Percentiles rank a stretch among this genome's conserved stretches.
phyloP scores from a whole-genome alignment of 179 eudicot genomes.

The Beta lomatogona region DNA sequence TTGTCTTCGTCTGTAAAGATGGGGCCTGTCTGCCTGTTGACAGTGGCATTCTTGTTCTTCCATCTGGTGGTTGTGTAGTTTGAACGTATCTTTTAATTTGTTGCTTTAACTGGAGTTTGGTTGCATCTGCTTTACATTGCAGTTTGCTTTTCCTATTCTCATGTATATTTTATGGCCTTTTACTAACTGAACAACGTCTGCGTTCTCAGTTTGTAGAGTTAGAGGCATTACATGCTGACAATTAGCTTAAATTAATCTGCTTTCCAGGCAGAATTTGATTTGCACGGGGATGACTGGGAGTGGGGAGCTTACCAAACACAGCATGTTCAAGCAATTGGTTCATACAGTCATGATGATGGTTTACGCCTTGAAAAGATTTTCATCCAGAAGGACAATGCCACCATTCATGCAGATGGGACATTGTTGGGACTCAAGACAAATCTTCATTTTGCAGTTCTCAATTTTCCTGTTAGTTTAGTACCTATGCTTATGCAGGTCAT shows the following conservation, averaged over 20 bases:
- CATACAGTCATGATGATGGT: constrained; percentile 96
- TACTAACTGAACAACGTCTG: background rate
- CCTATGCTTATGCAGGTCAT: constrained; percentile 93
- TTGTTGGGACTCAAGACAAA: constrained; percentile 92
- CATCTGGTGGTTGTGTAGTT: background rate
- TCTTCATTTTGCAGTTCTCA: constrained; percentile 97
- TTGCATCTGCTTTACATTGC: background rate
- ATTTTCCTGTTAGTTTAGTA: constrained; percentile 91
- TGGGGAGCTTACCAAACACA: constrained; percentile 98
- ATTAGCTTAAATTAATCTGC: constrained; percentile 1
- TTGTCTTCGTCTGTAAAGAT: background rate
- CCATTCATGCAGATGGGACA: constrained; percentile 97
- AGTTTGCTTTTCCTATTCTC: background rate
- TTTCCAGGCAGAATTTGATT: constrained; percentile 93
- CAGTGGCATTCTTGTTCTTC: background rate
- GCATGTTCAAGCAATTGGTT: constrained; percentile 93
- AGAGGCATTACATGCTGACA: constrained; percentile 6
- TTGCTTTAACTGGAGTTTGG: too few species aligned
- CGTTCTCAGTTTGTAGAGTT: background rate
- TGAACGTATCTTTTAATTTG: background rate
- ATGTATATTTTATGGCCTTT: background rate
- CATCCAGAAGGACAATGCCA: constrained; percentile 97
- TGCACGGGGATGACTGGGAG: constrained; percentile 99
- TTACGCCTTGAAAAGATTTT: constrained; percentile 95
- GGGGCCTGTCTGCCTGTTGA: background rate